Percentiles rank a stretch among this genome's conserved stretches.
Conservation (phyloP, 768 basidiomycete species). For the Boletellus ananas region DNA sequence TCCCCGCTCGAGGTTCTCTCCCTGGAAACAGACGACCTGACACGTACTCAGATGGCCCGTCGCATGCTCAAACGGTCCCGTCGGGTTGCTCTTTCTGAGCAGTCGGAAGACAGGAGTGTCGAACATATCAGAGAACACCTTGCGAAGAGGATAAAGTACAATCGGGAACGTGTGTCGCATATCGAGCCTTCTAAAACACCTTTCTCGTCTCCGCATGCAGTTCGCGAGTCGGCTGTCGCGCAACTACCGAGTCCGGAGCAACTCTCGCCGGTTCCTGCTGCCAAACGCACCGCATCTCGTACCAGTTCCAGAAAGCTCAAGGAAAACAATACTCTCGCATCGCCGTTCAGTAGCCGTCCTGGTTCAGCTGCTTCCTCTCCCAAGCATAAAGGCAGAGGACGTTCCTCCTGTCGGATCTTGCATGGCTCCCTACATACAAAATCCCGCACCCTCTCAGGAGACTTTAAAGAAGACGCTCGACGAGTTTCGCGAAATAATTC, state of each 20-base stretch:
- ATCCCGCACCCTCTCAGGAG: constrained; percentile 38
- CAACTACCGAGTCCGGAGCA: constrained; percentile 28
- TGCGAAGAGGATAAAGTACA: constrained; percentile 33
- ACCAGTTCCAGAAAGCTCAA: constrained; percentile 40
- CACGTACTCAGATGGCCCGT: constrained; percentile 39
- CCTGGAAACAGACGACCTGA: constrained; percentile 29
- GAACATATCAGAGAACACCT: constrained; percentile 21
- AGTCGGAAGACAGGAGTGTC: constrained; percentile 19
- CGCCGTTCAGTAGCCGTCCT: constrained; percentile 46
- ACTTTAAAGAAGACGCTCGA: constrained; percentile 15
- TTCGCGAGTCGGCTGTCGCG: constrained; percentile 23
- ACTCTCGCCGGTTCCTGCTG: constrained; percentile 42
- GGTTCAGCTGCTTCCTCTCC: constrained; percentile 39
- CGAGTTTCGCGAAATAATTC: constrained; percentile 17
- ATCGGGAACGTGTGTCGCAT: constrained; percentile 11
- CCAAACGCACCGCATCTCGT: constrained; percentile 34
- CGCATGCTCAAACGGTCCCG: constrained; percentile 49
- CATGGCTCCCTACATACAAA: constrained; percentile 29
- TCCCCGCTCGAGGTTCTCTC: constrained; percentile 30
- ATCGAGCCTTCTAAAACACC: constrained; percentile 25
- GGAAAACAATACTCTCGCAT: constrained; percentile 39
- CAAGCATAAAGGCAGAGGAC: constrained; percentile 16
- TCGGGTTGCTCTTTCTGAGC: constrained; percentile 27
- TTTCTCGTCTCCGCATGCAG: constrained; percentile 21
- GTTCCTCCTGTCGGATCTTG: constrained; percentile 11